Conservation (phyloP, 768 basidiomycete species). For the Lactifluus subvellereus region DNA sequence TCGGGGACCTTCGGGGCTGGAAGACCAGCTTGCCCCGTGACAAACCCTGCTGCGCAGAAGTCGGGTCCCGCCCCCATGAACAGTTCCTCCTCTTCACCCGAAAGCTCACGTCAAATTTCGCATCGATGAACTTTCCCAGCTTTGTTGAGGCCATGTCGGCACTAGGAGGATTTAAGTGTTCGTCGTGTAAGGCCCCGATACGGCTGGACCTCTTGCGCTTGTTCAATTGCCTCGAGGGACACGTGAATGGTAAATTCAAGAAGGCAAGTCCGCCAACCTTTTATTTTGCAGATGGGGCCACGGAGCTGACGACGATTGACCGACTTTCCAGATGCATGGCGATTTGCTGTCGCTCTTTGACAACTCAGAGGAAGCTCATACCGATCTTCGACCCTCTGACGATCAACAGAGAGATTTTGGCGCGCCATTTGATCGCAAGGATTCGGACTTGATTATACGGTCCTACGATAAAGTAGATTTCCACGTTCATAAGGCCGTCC, state of each 20-base stretch:
- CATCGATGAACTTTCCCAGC: not conserved
- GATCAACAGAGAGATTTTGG: not conserved
- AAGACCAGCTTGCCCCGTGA: not conserved
- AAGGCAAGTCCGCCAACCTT: not conserved
- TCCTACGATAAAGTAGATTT: constrained; percentile 49
- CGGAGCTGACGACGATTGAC: not conserved
- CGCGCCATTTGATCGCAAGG: constrained; percentile 13
- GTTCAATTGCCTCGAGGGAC: not conserved
- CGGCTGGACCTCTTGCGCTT: not conserved
- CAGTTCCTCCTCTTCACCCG: not conserved
- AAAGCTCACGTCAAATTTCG: not conserved
- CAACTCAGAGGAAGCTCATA: not conserved
- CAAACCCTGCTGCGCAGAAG: not conserved
- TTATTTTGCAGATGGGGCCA: not conserved
- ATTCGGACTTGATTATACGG: constrained; percentile 44
- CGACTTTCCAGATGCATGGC: not conserved
- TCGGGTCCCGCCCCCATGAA: not conserved
- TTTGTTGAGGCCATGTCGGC: not conserved
- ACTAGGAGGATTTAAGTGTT: not conserved
- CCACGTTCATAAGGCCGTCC: constrained; percentile 47
- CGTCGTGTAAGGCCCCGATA: not conserved
- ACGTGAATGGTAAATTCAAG: not conserved
- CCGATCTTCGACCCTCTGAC: not conserved
- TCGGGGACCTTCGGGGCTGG: constrained; percentile 3
- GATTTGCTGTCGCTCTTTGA: not conserved